Conservation (phyloP, 2,329 filamentous ascomycete species). For the Stemphylium lycopersici region DNA sequence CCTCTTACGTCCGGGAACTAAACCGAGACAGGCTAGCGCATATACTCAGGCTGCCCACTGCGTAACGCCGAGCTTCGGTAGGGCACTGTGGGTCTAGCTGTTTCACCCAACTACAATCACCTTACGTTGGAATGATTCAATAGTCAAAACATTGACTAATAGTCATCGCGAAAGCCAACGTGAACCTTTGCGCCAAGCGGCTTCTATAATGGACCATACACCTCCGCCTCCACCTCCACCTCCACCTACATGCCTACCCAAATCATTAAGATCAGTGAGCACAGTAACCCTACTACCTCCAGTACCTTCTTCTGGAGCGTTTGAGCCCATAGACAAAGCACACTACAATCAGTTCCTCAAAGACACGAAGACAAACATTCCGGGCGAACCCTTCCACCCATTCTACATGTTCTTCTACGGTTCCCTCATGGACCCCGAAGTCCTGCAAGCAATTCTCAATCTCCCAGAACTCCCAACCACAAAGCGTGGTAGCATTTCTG, state of each 20-base stretch:
- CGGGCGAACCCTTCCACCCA: conserved; percentile 19
- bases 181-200: background rate
- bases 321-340: conserved; percentile 7
- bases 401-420: conserved; percentile 44
- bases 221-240: conserved; percentile 6
- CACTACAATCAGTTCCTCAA: conserved; percentile 3
- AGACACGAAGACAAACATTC: conserved; percentile 8
- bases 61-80: background rate
- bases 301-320: conserved; percentile 1
- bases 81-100: background rate
- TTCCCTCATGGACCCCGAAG: conserved; percentile 40
- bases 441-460: conserved; percentile 35
- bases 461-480: conserved; percentile 29
- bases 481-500: conserved; percentile 27
- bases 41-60: too few species aligned
- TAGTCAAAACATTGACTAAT: background rate
- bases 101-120: background rate
- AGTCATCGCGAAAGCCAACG: background rate
- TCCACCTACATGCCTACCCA: conserved; percentile 2
- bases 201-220: conserved; percentile 3
- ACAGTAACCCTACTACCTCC: conserved; percentile 1
- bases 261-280: background rate
- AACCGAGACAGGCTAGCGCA: too few species aligned
- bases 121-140: background rate
- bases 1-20: too few species aligned